A percentile compares a stretch with the other conserved stretches of the same genome.
Conservation (phyloP, 169 alveolate species). For the Amoebophrya sp. region DNA sequence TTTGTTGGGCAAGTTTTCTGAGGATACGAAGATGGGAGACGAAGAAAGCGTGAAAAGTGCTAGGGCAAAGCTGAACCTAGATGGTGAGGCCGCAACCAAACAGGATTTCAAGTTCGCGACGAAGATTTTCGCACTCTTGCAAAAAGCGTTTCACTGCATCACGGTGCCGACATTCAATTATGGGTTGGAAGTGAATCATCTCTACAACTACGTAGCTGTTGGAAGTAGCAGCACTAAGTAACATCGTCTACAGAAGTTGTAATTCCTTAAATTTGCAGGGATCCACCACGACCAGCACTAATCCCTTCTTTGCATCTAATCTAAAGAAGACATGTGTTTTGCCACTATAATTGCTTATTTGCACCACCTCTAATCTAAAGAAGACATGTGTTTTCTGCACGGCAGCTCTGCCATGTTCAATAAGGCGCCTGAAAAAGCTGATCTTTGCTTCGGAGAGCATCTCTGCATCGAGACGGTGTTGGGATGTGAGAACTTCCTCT, state of each 20-base stretch:
- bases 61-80: background rate
- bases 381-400: background rate
- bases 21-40: background rate
- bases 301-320: too few relatives aligned
- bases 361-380: too few relatives aligned
- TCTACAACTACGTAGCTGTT: too few relatives aligned
- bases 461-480: background rate
- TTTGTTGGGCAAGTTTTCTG: background rate
- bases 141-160: background rate
- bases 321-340: background rate
- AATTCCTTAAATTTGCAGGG: too few relatives aligned
- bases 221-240: too few relatives aligned
- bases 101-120: constrained; percentile 8
- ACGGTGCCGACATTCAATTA: background rate
- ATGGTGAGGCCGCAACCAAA: background rate
- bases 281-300: too few relatives aligned
- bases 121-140: background rate
- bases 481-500: background rate
- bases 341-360: too few relatives aligned
- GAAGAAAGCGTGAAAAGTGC: background rate
- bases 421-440: background rate
- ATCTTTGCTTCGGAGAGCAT: background rate
- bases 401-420: background rate
- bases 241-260: too few relatives aligned
- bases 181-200: too few relatives aligned